Evolutionary conservation across 768 basidiomycete species (phyloP).

Genomic region (Tricholoma matsutake): DNA sequence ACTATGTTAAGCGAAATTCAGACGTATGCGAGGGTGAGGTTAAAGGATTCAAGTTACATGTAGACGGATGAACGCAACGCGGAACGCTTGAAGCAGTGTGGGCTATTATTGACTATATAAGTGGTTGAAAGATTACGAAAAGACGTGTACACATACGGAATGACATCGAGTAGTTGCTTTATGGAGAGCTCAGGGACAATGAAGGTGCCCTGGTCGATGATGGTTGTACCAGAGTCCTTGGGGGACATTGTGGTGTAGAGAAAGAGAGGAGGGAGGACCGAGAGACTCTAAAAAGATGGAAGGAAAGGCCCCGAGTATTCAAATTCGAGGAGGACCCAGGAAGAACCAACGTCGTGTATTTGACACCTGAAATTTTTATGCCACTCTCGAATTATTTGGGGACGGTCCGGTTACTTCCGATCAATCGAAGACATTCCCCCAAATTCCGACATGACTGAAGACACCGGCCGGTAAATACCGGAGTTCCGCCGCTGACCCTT

Average conservation of each 20-base stretch:
- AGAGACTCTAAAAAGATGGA: constrained; percentile 7
- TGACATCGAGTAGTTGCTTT: constrained; percentile 80
- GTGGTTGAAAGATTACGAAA: background rate
- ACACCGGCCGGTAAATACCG: no score
- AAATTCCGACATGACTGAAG: no score
- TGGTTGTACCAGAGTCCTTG: constrained; percentile 29
- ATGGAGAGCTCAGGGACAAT: constrained; percentile 81
- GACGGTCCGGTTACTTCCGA: constrained; percentile 10
- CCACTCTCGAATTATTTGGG: constrained; percentile 7
- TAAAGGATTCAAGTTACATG: constrained; percentile 50
- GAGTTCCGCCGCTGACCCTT: no score
- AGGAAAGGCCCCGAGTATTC: no score
- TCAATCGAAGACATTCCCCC: no score
- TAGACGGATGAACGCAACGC: constrained; percentile 76
- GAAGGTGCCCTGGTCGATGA: constrained; percentile 56
- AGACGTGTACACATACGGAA: constrained; percentile 64
- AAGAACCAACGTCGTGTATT: background rate
- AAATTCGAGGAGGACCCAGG: background rate
- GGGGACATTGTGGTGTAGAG: constrained; percentile 28
- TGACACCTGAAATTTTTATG: constrained; percentile 4
- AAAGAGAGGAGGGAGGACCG: constrained; percentile 7
- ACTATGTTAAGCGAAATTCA: constrained; percentile 32
- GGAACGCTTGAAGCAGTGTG: constrained; percentile 90
- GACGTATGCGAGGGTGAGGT: background rate
- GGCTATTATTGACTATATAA: constrained; percentile 32